Conservation (phyloP, 176 grass and related monocot genomes). For the Eleusine coracana region DNA sequence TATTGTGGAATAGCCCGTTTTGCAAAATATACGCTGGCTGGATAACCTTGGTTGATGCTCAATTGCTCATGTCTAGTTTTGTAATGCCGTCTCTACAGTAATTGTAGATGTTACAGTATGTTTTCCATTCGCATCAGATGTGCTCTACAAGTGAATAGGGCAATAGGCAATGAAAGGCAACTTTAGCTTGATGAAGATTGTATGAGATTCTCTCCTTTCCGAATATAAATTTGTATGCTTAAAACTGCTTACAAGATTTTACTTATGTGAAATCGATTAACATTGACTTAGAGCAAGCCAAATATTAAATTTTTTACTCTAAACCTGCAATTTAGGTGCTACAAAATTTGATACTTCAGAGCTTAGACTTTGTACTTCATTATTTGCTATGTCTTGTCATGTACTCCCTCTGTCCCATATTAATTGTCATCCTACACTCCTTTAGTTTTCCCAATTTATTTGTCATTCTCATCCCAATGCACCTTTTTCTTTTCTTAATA, state of each 20-base stretch:
- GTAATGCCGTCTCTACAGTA: neutral
- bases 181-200: neutral
- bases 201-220: neutral
- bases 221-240: neutral
- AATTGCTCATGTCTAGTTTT: slow-evolving; percentile 16
- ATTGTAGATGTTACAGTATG: neutral
- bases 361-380: neutral
- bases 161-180: neutral
- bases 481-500: too few species aligned
- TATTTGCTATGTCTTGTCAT: neutral
- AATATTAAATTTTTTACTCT: neutral
- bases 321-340: neutral
- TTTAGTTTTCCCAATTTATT: too few species aligned
- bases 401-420: too few species aligned
- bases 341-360: neutral
- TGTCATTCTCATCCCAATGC: too few species aligned
- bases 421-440: too few species aligned
- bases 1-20: neutral
- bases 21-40: neutral
- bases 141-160: neutral
- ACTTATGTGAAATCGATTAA: neutral
- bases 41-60: slow-evolving; percentile 18
- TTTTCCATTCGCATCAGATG: neutral
- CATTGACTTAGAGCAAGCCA: neutral
- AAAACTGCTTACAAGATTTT: neutral